Percentiles rank a stretch among this genome's conserved stretches.
Evolutionary conservation across 2,329 filamentous ascomycete species (phyloP).

Genomic region (Cordyceps javanica): DNA sequence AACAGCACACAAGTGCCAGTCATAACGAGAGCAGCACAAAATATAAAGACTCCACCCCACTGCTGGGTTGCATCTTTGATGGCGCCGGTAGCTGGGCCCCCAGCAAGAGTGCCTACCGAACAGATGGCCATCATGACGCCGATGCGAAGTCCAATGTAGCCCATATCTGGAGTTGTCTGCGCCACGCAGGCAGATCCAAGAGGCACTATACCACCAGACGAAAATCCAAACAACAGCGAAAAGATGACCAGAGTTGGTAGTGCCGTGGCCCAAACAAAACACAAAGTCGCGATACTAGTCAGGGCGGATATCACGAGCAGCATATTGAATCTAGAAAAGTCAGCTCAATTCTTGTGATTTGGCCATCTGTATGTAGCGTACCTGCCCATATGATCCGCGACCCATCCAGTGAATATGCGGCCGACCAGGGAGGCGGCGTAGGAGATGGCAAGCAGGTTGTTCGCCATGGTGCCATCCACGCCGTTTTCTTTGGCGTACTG

Average conservation of each 20-base stretch:
- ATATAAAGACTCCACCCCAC: constrained; percentile 1
- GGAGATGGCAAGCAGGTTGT: constrained; percentile 57
- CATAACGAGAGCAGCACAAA: constrained; percentile 1
- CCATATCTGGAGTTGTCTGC: constrained; percentile 24
- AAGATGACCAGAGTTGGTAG: constrained; percentile 18
- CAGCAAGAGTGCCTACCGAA: constrained; percentile 21
- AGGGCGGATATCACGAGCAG: constrained; percentile 18
- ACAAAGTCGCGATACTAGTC: constrained; percentile 23
- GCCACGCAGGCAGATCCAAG: constrained; percentile 26
- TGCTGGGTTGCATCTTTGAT: constrained; percentile 13
- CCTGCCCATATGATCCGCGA: constrained; percentile 45
- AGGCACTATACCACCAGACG: constrained; percentile 29
- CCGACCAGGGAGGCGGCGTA: constrained; percentile 52
- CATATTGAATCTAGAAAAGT: constrained; percentile 35
- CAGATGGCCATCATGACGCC: constrained; percentile 28
- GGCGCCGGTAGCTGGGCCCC: constrained; percentile 19
- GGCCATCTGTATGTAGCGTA: background rate
- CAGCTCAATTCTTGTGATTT: background rate
- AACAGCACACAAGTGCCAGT: background rate
- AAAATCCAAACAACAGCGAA: constrained; percentile 23
- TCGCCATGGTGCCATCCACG: constrained; percentile 44
- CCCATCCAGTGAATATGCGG: constrained; percentile 43
- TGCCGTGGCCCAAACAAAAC: constrained; percentile 24
- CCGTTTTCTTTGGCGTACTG: constrained; percentile 43
- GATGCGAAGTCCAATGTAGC: constrained; percentile 24